Base-by-base conservation (phyloP, 495 filamentous ascomycete species). In the Trichoderma asperelloides region DNA sequence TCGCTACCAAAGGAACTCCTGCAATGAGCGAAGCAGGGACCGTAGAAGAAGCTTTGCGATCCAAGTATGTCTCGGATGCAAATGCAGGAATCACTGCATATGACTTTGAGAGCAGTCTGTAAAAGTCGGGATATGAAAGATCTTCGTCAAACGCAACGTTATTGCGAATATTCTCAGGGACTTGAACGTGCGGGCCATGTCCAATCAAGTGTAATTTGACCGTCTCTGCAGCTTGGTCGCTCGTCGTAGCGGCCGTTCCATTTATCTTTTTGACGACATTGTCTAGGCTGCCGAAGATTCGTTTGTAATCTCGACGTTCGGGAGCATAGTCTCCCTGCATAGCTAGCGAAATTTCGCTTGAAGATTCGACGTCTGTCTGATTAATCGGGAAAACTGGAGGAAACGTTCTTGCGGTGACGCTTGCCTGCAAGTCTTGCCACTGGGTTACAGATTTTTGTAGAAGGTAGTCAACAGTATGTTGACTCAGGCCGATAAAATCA, bases 41-140 rank as follows among this genome's bases (percentile, higher is more conserved):
- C 0, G 72, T 69, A 16, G 67, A 70, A 12, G 69, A 71, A 9
- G 73, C 73, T 57, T 75, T 75, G 28, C 68, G 69, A 49, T 70
- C 68, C 11, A 70, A 60, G 43, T 75, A 75, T n/a, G 66, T 64
- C 9, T 69, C 63, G 11, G 45, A 67, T 1, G 72, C 67, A 66
- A 75, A 75, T 16, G 73, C 73, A 1, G 73, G 73, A 18, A 74
- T 66, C 25, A 74, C 65, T 13, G 72, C 70, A 40, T 68, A 69
- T n/a, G 66, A 63, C 9, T 65, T 37, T 25, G 72, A 71, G n/a
- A 74, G 66, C 9, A 72, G 51, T 23, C 51, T 27, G 63, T 74
- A 74, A 60, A 64, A 74, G n/a, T 73, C 70, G 15, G 33, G 25
- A 60, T 73, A 74, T 21, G 68, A 57, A 21, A 74, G 70, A 27